A percentile compares a stretch with the other conserved stretches of the same genome.
Conservation (phyloP, 352 stramenopile species). For the Blastocystis sp. region DNA sequence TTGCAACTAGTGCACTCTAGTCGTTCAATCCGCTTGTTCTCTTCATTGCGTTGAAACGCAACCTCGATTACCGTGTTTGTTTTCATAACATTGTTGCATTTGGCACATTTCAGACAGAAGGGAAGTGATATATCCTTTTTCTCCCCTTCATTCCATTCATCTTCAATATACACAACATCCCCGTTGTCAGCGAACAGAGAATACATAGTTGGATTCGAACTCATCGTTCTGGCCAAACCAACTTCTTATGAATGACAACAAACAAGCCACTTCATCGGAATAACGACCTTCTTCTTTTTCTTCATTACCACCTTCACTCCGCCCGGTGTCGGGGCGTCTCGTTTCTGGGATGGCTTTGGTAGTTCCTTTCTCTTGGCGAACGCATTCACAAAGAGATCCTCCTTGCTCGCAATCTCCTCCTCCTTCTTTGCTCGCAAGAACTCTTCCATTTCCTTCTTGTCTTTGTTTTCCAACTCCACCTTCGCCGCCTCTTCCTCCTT, state of each 20-base stretch:
- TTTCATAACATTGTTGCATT: background rate
- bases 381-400: background rate
- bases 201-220: background rate
- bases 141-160: background rate
- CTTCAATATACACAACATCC: background rate
- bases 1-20: background rate
- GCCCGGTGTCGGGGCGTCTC: background rate
- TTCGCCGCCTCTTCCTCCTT: background rate
- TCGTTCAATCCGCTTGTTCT: background rate
- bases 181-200: background rate
- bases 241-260: background rate
- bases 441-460: background rate
- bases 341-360: background rate
- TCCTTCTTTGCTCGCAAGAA: background rate
- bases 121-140: background rate
- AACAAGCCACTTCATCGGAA: background rate
- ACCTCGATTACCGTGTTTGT: background rate
- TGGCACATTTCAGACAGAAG: background rate
- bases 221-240: background rate
- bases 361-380: background rate
- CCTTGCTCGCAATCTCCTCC: background rate
- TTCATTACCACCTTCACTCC: background rate
- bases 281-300: background rate
- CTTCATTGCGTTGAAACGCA: background rate
- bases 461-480: background rate